Base-by-base conservation (phyloP, 192 early-diverging fungal species). In the Lunasporangiospora selenospora region DNA sequence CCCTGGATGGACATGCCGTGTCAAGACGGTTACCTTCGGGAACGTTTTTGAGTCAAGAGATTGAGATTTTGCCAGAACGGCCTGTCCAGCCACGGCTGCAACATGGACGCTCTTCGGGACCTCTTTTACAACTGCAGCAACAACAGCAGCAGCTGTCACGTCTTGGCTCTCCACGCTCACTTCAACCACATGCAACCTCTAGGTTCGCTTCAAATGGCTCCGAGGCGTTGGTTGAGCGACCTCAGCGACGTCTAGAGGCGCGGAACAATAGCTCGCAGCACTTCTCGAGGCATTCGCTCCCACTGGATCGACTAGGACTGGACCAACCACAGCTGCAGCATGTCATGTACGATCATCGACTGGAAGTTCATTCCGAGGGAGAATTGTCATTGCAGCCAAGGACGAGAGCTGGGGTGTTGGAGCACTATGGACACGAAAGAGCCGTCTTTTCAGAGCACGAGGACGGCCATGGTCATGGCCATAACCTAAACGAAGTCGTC, bases 251-350 rank as follows among this genome's bases (percentile, higher is more conserved):
- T 34, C 49, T 48, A 4, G 63, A 49, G 19, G 60, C 63, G 2
- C 59, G 60, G 0, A 63, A 73, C 30, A 73, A 63, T 23, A 52
- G 62, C 60, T 47, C 59, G 11, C 30, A 61, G 18, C 63, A 63
- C 24, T 62, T n/a, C 59, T 16, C 67, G 58, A 12, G n/a, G 18
- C 9, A 36, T 47, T 16, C 41, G n/a, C n/a, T n/a, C n/a, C n/a
- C n/a, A n/a, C 50, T 18, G 53, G 42, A 37, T 46, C 65, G 3
- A 55, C 65, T 38, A 48, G 42, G 9, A 39, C 53, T 15, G 57
- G 51, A 9, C 32, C 43, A 38, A 15, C 37, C 7, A 38, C 37
- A 38, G 37, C 37, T 15, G 37, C 37, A n/a, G n/a, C n/a, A n/a
- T n/a, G n/a, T n/a, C n/a, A n/a, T n/a, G n/a, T n/a, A n/a, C n/a